Conservation (phyloP, 331 rosid genomes). For the Quercus phellos region DNA sequence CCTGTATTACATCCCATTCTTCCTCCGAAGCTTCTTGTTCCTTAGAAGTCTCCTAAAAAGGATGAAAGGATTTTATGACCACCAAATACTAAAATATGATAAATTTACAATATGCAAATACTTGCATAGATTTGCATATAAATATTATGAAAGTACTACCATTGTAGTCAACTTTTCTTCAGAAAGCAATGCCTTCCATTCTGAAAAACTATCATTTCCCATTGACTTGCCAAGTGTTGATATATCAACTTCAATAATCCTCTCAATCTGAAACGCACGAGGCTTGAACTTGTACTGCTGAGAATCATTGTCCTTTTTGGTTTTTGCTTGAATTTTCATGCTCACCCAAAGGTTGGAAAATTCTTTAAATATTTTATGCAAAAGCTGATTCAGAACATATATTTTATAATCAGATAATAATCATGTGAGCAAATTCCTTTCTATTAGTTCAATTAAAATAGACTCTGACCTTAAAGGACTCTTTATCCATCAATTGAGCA, state of each 20-base stretch:
- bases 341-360: constrained; percentile 67
- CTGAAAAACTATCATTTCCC: constrained; percentile 44
- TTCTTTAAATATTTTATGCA: constrained; percentile 55
- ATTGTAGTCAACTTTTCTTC: constrained; percentile 36
- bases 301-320: constrained; percentile 52
- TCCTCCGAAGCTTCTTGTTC: constrained; percentile 52
- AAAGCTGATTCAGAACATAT: constrained; percentile 44
- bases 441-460: constrained; percentile 2
- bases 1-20: constrained; percentile 67
- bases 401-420: constrained; percentile 16
- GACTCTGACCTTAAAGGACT: constrained; percentile 52
- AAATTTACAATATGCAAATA: neutral
- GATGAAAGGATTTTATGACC: constrained; percentile 5
- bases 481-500: constrained; percentile 51
- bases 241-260: constrained; percentile 63
- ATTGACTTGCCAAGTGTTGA: constrained; percentile 34
- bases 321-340: constrained; percentile 46
- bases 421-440: neutral
- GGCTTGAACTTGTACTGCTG: constrained; percentile 69
- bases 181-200: constrained; percentile 63
- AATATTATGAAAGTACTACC: constrained; percentile 31
- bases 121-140: neutral
- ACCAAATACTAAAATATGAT: neutral
- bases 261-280: constrained; percentile 63
- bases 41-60: constrained; percentile 42